phyloP scores from a whole-genome alignment of 768 basidiomycete genomes.

The Hygrocybe punicea region DNA sequence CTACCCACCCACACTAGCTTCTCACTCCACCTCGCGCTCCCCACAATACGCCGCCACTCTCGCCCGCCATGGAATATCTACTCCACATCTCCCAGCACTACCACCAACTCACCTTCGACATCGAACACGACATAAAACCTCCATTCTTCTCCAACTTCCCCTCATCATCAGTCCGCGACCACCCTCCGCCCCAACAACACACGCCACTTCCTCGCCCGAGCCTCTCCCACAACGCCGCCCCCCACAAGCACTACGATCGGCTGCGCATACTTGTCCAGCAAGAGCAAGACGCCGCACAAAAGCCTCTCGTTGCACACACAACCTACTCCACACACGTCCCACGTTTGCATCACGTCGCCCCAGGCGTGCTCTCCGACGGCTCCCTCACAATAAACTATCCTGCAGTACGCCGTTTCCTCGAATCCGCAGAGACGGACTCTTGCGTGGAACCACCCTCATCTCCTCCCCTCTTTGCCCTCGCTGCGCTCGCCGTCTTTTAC shows the following conservation, averaged over 20 bases:
- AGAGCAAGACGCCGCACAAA: neutral
- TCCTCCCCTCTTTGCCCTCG: conserved; percentile 51
- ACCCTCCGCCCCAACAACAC: neutral
- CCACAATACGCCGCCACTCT: neutral
- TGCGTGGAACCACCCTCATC: conserved; percentile 40
- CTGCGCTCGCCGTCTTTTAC: conserved; percentile 58
- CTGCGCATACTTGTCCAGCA: neutral
- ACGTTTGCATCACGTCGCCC: conserved; percentile 28
- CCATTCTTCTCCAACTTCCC: neutral
- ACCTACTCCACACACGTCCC: conserved; percentile 24
- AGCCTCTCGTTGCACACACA: neutral
- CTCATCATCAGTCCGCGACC: conserved; percentile 6
- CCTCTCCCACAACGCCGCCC: neutral
- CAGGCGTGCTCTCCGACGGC: conserved; percentile 42
- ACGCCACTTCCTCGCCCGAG: neutral
- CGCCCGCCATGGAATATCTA: neutral
- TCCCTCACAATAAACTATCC: conserved; percentile 40
- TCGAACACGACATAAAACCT: conserved; percentile 5
- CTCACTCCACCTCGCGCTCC: neutral
- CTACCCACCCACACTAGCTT: neutral
- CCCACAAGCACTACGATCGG: conserved; percentile 2
- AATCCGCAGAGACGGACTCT: conserved; percentile 38
- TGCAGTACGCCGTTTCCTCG: conserved; percentile 48
- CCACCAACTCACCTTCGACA: neutral
- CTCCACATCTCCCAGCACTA: neutral